Conservation (phyloP, 257 asterid genomes). For the Rhazya stricta region DNA sequence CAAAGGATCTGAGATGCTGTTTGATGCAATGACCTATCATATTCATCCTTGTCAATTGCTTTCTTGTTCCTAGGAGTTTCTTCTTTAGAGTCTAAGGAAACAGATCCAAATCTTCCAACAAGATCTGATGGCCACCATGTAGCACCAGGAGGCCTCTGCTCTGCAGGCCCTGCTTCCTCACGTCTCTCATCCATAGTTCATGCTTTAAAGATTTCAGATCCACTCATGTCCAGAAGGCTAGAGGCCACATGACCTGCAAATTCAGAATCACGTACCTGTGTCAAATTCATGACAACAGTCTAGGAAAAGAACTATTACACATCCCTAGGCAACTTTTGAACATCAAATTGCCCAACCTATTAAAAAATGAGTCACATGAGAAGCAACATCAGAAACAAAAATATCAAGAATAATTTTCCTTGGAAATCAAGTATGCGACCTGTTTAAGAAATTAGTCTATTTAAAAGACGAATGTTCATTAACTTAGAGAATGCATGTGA, state of each 20-base stretch:
- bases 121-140: constrained; percentile 74
- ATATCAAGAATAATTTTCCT: not conserved
- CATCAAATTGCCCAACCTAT: not conserved
- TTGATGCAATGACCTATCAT: constrained; percentile 37
- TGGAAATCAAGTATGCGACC: not conserved
- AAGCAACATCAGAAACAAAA: not conserved
- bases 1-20: constrained; percentile 85
- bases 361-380: not conserved
- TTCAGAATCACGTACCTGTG: not conserved
- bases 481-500: not conserved
- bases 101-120: constrained; percentile 64
- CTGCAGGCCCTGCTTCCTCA: constrained; percentile 54
- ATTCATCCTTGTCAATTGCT: constrained; percentile 36
- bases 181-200: constrained; percentile 53
- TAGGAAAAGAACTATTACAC: not conserved
- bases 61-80: constrained; percentile 40
- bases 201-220: constrained; percentile 16
- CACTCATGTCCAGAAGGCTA: constrained; percentile 22
- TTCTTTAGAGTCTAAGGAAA: constrained; percentile 56
- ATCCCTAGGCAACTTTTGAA: not conserved
- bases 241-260: constrained; percentile 50
- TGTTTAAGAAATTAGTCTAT: not conserved
- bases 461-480: not conserved
- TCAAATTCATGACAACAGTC: not conserved
- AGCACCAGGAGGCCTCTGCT: constrained; percentile 54